These are phyloP conservation scores for Hanseniaspora jakobsenii DNA, from an alignment of 805 yeast species.

Conservation along the genomic window DNA sequence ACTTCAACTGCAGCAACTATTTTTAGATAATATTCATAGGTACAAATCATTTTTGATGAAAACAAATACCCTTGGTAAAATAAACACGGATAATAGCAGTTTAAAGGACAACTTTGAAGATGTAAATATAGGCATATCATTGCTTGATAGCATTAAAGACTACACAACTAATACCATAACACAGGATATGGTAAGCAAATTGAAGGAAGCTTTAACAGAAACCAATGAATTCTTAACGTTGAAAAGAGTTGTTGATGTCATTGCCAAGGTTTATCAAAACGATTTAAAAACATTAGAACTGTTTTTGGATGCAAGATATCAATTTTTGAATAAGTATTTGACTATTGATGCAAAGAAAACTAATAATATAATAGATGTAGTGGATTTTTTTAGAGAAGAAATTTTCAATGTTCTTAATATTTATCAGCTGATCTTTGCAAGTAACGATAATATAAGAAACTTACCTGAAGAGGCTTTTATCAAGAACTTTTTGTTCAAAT, in stretches of 20 bases:
- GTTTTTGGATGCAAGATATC: slow-evolving; percentile 49
- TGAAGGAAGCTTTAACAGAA: slow-evolving; percentile 58
- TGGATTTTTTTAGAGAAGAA: slow-evolving; percentile 75
- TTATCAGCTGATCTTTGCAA: slow-evolving; percentile 20
- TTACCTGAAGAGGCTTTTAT: slow-evolving; percentile 18
- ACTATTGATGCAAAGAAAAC: slow-evolving; percentile 22
- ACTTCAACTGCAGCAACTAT: slow-evolving; percentile 65
- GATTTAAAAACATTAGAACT: slow-evolving; percentile 61
- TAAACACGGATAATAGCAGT: no score
- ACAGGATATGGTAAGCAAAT: slow-evolving; percentile 54
- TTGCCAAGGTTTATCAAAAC: slow-evolving; percentile 33
- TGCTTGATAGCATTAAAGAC: slow-evolving; percentile 25
- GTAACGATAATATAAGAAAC: slow-evolving; percentile 11
- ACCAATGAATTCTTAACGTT: slow-evolving; percentile 23
- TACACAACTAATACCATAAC: slow-evolving; percentile 25
- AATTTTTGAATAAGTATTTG: slow-evolving; percentile 19
- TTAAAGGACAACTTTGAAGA: slow-evolving; percentile 3
- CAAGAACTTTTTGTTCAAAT: slow-evolving; percentile 3
- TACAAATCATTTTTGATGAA: slow-evolving; percentile 43
- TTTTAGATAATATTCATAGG: slow-evolving; percentile 46
- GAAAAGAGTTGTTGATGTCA: slow-evolving; percentile 13
- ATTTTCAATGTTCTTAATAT: slow-evolving; percentile 24
- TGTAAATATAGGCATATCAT: slow-evolving; percentile 16
- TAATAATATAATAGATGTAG: slow-evolving; percentile 48
- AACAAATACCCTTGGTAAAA: no score